These are phyloP conservation scores for Aegilops bicornis DNA, from an alignment of 176 grass and related monocot genomes.

Conservation along the genomic window DNA sequence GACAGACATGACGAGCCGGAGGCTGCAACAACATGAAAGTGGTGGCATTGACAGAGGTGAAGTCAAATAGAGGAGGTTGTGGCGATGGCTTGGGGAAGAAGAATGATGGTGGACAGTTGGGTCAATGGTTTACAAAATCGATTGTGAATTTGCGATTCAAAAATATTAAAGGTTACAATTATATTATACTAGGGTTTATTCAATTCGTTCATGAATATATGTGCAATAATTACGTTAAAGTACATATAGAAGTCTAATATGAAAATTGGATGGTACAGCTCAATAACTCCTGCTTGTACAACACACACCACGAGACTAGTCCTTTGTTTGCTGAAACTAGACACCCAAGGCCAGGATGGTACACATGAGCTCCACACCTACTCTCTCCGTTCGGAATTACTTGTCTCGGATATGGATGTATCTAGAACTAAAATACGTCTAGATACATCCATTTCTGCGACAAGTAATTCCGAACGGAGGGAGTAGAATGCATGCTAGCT, in stretches of 20 bases:
- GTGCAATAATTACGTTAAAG: neutral
- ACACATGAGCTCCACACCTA: conserved; percentile 31
- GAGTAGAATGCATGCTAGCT: conserved; percentile 19
- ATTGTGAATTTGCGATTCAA: neutral
- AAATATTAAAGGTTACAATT: neutral
- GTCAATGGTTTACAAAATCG: neutral
- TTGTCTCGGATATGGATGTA: too few relatives aligned
- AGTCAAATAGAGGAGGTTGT: neutral
- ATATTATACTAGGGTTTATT: neutral
- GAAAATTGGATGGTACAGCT: neutral
- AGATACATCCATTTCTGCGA: too few relatives aligned
- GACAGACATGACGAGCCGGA: neutral
- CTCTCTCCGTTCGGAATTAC: too few relatives aligned
- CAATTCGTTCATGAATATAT: neutral
- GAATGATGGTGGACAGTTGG: neutral
- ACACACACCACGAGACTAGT: conserved; percentile 10
- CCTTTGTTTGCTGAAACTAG: conserved; percentile 44
- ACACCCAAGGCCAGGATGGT: conserved; percentile 38
- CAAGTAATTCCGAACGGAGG: too few relatives aligned
- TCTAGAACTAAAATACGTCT: too few relatives aligned
- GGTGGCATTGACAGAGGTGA: neutral
- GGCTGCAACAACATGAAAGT: neutral
- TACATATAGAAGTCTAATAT: neutral
- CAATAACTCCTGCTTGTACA: conserved; percentile 20
- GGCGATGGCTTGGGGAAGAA: neutral